These are phyloP conservation scores for Metschnikowia hibisci DNA, from an alignment of 805 yeast genomes.

Conservation along the genomic window DNA sequence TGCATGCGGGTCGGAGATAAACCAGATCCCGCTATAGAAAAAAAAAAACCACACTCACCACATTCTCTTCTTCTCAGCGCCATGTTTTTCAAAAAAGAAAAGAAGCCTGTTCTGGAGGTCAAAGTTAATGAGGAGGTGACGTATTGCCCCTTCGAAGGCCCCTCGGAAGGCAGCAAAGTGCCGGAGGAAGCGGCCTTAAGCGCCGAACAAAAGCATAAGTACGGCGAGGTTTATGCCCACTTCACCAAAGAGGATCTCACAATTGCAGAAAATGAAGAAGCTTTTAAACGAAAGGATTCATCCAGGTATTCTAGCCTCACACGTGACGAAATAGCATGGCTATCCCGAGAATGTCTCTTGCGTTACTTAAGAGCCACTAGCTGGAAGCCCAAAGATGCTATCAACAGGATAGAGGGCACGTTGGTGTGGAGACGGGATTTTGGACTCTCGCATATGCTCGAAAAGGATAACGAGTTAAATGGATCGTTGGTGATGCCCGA, in stretches of 20 bases:
- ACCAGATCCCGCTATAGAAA: not conserved
- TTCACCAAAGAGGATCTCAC: slow-evolving; percentile 51
- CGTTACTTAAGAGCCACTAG: slow-evolving; percentile 92
- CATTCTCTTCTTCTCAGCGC: not conserved
- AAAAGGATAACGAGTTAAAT: slow-evolving; percentile 48
- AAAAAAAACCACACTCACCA: not conserved
- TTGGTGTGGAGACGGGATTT: slow-evolving; percentile 92
- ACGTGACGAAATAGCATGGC: slow-evolving; percentile 77
- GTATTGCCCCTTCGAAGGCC: slow-evolving; percentile 50
- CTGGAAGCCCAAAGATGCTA: slow-evolving; percentile 74
- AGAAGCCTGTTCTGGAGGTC: slow-evolving; percentile 6
- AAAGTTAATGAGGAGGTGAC: slow-evolving; percentile 18
- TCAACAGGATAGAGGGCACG: slow-evolving; percentile 69
- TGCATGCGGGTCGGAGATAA: slow-evolving; percentile 5
- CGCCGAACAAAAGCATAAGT: slow-evolving; percentile 55
- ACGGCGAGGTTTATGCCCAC: slow-evolving; percentile 56
- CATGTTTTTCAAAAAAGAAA: slow-evolving; percentile 17
- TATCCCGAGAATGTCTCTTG: slow-evolving; percentile 84
- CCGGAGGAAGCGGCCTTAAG: slow-evolving; percentile 52
- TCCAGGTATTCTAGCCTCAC: slow-evolving; percentile 27
- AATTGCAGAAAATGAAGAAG: slow-evolving; percentile 49
- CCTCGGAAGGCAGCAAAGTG: slow-evolving; percentile 44
- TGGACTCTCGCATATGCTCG: slow-evolving; percentile 49
- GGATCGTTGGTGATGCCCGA: slow-evolving; percentile 58
- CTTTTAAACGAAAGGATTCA: slow-evolving; percentile 36